Evolutionary conservation across 495 filamentous ascomycete genomes (phyloP).

Genomic region (Hypoxylon crocopeplum): DNA sequence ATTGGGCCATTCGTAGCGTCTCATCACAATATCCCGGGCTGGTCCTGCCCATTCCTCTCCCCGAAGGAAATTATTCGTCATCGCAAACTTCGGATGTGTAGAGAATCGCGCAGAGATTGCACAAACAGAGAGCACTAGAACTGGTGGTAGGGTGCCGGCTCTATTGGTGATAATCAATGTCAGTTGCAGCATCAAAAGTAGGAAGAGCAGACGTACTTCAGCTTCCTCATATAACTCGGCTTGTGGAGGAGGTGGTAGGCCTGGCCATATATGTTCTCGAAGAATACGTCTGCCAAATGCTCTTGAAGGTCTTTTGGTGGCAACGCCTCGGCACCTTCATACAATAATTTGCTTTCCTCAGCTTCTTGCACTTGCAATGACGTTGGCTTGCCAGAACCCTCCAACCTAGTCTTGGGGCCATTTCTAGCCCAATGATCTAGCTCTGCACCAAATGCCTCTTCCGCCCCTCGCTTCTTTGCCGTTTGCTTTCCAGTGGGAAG

Average conservation of each 20-base stretch:
- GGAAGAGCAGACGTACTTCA: slow-evolving; percentile 59
- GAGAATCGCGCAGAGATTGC: slow-evolving; percentile 94
- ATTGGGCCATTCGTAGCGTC: slow-evolving; percentile 91
- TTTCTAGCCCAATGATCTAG: slow-evolving; percentile 81
- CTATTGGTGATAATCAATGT: slow-evolving; percentile 44
- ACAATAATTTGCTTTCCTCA: slow-evolving; percentile 74
- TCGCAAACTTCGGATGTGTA: slow-evolving; percentile 85
- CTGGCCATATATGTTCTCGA: slow-evolving; percentile 95
- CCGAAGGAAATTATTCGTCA: slow-evolving; percentile 84
- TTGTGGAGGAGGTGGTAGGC: slow-evolving; percentile 96
- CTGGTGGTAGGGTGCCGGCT: slow-evolving; percentile 71
- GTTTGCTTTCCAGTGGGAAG: slow-evolving; percentile 56
- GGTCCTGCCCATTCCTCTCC: slow-evolving; percentile 89
- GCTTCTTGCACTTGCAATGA: slow-evolving; percentile 67
- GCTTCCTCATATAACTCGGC: slow-evolving; percentile 90
- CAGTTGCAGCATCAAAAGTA: background rate
- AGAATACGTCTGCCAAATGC: slow-evolving; percentile 93
- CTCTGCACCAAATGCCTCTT: slow-evolving; percentile 86
- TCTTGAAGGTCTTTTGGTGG: slow-evolving; percentile 91
- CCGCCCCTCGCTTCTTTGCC: slow-evolving; percentile 82
- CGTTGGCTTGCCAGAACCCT: slow-evolving; percentile 57
- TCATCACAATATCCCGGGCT: slow-evolving; percentile 82
- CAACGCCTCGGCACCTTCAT: slow-evolving; percentile 82
- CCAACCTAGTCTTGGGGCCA: slow-evolving; percentile 52
- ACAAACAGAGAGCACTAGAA: slow-evolving; percentile 88